Conservation (phyloP, 148 eudicot genomes). For the Euryodendron excelsum region DNA sequence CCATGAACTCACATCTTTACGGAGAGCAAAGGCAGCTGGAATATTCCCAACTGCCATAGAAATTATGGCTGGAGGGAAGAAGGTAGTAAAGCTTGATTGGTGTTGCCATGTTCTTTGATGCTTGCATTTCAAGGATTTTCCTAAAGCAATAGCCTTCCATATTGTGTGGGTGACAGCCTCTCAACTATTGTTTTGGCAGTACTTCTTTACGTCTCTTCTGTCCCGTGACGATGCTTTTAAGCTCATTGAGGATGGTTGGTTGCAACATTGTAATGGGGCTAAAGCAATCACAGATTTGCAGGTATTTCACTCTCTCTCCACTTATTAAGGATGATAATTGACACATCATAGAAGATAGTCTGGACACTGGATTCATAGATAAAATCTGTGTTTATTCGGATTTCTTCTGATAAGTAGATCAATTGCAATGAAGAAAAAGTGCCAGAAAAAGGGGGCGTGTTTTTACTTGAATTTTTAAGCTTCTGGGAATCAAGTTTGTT, state of each 20-base stretch:
- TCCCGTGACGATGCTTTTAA: constrained; percentile 96
- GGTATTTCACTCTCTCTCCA: constrained; percentile 32
- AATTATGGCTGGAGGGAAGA: constrained; percentile 67
- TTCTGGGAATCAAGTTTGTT: not conserved
- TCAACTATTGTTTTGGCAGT: constrained; percentile 44
- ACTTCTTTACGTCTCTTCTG: constrained; percentile 86
- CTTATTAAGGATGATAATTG: constrained; percentile 9
- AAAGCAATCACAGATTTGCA: constrained; percentile 44
- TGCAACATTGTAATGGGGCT: constrained; percentile 43
- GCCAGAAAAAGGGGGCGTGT: too few relatives aligned
- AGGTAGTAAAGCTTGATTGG: constrained; percentile 39
- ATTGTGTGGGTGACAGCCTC: not conserved
- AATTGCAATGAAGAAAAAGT: too few relatives aligned
- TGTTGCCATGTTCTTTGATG: not conserved
- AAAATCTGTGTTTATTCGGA: not conserved
- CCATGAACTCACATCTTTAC: constrained; percentile 67
- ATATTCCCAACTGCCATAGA: constrained; percentile 97
- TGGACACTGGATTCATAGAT: not conserved
- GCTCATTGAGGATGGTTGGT: constrained; percentile 80
- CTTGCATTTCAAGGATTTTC: constrained; percentile 7
- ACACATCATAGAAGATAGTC: constrained; percentile 1
- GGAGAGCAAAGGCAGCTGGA: constrained; percentile 93
- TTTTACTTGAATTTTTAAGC: too few relatives aligned
- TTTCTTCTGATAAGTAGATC: too few relatives aligned
- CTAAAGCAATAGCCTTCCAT: not conserved